Evolutionary conservation across 306 rosid species (phyloP), one percentile per base, ranked within the genome.

Genomic region (Citrullus amarus): DNA sequence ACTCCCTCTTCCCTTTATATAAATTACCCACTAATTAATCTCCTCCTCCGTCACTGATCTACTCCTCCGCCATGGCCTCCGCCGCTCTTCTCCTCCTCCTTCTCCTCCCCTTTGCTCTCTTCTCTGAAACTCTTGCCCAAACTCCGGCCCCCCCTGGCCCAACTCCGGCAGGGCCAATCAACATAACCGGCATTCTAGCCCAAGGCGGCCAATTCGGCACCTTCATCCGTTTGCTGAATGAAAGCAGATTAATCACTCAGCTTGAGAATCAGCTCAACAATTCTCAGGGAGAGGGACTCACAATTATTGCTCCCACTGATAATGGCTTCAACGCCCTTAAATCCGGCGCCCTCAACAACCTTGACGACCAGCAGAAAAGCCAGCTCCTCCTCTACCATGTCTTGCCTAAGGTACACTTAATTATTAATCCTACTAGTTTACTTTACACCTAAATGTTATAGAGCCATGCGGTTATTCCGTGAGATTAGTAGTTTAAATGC

Each of bases 291-390:
- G 44, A 90, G 11, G 97, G 98, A 32, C 32, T 92, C 46, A 86
- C 92, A 0, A 32, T 94, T 80, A 83, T 94, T 3, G 96, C 98
- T 0, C 98, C 98, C 8, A 92, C 98, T 5, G 97, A 94, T 84
- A 92, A 92, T 53, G 98, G 96, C 80, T 94, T 94, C 84, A 83
- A 56, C 44, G 85, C 68, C 79, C 98, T 93, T 60, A 71, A 80
- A 22, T 4, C 93, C 15, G 98, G 95, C 12, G 78, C 89, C 50
- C 77, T 94, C 25, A 94, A 94, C 74, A 18, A 0, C 78, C 96
- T 94, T 25, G 12, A 56, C 0, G 51, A 81, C 3, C 79, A 90
- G 6, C 34, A 92, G 17, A 87, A 92, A 51, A 91, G 87, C 8
- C 28, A 86, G 75, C 89, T 94, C 4, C 53, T 94, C 9, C 92